phyloP scores from a whole-genome alignment of 345 rosid genomes.

The Populus deltoides region DNA sequence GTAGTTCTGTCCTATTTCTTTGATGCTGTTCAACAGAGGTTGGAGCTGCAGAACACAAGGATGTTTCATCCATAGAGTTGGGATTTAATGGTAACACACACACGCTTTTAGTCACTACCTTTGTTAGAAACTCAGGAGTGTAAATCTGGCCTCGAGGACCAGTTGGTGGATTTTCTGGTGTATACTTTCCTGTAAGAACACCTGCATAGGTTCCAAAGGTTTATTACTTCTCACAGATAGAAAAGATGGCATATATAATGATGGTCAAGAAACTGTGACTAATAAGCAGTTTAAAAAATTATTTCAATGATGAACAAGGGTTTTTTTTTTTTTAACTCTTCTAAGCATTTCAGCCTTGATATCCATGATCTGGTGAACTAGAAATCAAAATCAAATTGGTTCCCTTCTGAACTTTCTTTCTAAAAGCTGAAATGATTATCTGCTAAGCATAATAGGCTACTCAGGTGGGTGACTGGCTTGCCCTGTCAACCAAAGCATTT shows the following conservation, averaged over 20 bases:
- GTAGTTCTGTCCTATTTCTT: constrained; percentile 62
- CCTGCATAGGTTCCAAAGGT: constrained; percentile 41
- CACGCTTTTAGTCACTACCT: constrained; percentile 31
- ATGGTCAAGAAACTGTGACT: not conserved
- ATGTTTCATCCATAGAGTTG: constrained; percentile 20
- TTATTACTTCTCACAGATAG: not conserved
- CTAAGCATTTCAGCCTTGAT: not conserved
- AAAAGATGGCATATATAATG: not conserved
- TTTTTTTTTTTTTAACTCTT: not conserved
- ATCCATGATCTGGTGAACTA: not conserved
- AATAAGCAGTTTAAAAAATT: not conserved
- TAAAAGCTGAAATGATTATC: not conserved
- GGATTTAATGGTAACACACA: not conserved
- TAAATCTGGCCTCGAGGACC: constrained; percentile 85
- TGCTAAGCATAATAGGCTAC: not conserved
- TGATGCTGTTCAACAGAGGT: constrained; percentile 65
- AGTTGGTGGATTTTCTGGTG: constrained; percentile 74
- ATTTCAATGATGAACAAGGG: not conserved
- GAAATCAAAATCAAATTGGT: not conserved
- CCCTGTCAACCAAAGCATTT: not conserved
- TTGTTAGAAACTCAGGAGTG: constrained; percentile 65
- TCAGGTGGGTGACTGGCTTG: not conserved
- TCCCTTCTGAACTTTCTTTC: not conserved
- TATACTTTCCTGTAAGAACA: constrained; percentile 90
- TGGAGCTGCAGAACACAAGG: constrained; percentile 58